Percentiles rank a stretch among this genome's conserved stretches.
These are phyloP conservation scores for Nyssa sinensis DNA, from an alignment of 148 eudicot genomes.

Conservation along the genomic window DNA sequence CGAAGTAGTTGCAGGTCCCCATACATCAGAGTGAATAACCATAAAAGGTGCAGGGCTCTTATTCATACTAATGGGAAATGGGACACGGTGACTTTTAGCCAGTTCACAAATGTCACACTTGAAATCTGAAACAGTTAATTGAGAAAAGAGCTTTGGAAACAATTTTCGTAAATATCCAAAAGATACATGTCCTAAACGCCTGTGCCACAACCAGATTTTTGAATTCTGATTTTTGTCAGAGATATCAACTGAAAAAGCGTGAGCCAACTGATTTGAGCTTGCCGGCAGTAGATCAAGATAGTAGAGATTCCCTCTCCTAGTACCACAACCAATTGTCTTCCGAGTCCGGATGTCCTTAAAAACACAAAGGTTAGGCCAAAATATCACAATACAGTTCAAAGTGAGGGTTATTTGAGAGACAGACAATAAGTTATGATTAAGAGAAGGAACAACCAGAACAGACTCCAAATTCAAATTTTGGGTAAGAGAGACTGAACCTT, in stretches of 20 bases:
- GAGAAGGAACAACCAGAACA: not conserved
- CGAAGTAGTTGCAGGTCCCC: too few species aligned
- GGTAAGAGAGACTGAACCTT: too few species aligned
- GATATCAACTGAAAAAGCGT: not conserved
- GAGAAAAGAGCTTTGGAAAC: not conserved
- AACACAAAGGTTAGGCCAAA: too few species aligned
- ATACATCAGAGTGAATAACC: too few species aligned
- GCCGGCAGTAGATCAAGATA: not conserved
- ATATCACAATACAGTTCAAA: slow-evolving; percentile 3
- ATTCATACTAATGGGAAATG: too few species aligned
- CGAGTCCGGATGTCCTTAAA: too few species aligned
- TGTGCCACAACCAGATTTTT: slow-evolving; percentile 10
- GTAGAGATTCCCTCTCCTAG: slow-evolving; percentile 8
- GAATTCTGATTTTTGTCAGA: not conserved
- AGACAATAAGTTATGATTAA: not conserved
- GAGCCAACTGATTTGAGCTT: not conserved
- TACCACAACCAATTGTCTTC: slow-evolving; percentile 10
- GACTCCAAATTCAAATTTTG: not conserved
- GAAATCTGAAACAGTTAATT: not conserved
- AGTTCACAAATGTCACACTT: too few species aligned
- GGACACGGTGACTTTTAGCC: too few species aligned
- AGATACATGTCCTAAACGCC: slow-evolving; percentile 8
- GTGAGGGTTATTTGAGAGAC: not conserved
- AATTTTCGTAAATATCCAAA: too few species aligned
- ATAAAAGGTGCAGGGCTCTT: too few species aligned